Evolutionary conservation across 2,329 filamentous ascomycete species (phyloP), one percentile per base, ranked within the genome.

Genomic region (Colletotrichum sp.): DNA sequence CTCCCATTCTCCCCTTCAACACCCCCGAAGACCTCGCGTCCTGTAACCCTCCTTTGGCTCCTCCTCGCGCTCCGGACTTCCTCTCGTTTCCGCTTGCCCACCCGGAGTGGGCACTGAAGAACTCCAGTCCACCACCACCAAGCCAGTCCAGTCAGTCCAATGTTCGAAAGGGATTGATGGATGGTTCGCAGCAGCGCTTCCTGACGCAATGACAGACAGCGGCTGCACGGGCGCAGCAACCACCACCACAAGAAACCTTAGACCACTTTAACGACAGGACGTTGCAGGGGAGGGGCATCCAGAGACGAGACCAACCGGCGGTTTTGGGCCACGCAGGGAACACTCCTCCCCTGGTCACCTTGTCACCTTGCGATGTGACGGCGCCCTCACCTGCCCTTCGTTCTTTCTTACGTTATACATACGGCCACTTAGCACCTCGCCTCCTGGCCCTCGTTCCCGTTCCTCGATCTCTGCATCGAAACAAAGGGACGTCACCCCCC

Each of bases 171-270:
- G 32, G 9, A 24, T 28, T 15, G 15, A 24, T 21, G 34, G 63
- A 52, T 52, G 39, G 64, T 67, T 67, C 64, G 64, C 44, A 18
- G 39, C 52, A 55, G 72, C 68, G 72, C 55, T 68, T 75, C 49
- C 57, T 72, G 72, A 75, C 69, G 72, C 72, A 72, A 72, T 75
- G 72, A 75, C 69, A 75, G 72, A 72, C 63, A 68, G 72, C 72
- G 52, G 72, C 60, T 75, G 68, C 72, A 72, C 72, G 72, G 68
- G 39, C 34, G 21, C 28, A 62, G 21, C n/a, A 60, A 49, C 59
- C 71, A 71, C 26, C 26, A 59, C 55, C 44, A 52, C 12, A 52
- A 52, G 44, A 52, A 52, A 52, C 44, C 44, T 52, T 52, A 21
- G 44, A 32, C 59, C 30, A 63, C 34, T 59, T 13, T 24, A 52